Base-by-base conservation (phyloP, 371 early-diverging fungal genomes). In the Syncephalis plumigaleata region DNA sequence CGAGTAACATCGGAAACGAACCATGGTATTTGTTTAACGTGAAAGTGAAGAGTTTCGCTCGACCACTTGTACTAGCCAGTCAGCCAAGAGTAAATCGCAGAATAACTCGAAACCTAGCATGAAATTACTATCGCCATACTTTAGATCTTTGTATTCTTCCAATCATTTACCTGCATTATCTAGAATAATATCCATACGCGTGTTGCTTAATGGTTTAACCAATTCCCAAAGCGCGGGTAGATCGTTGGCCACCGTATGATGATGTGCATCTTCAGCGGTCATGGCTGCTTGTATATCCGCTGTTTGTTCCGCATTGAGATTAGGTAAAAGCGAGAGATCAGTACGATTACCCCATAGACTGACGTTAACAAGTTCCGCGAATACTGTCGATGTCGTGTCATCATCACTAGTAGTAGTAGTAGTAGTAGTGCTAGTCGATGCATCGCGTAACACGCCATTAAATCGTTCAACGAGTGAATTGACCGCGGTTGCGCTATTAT, bases 341-440 rank as follows among this genome's bases (percentile, higher is more conserved):
- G 81, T 83, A 20, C 82, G 80, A 65, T 91, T 91, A 1, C 91
- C 91, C 91, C 91, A 91, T 36, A 91, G 60, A 20, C 76, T 78
- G 22, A 81, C 68, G 57, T 82, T 78, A 17, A 72, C 54, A 49
- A 87, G 54, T 55, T 85, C 86, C 48, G 68, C 55, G 54, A 83
- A 82, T 2, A 73, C 67, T 45, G 77, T 56, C 9, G 57, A 58
- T 65, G n/a, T 53, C 44, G 26, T n/a, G n/a, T n/a, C n/a, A n/a
- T n/a, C n/a, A n/a, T n/a, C n/a, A n/a, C n/a, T n/a, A n/a, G n/a
- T n/a, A n/a, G n/a, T n/a, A n/a, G n/a, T n/a, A n/a, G n/a, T 53
- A 48, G 9, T 58, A 61, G 11, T 31, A 31, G 4, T 26, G 55
- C 49, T 51, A 68, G 59, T 40, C 64, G 49, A 20, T 58, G 38